Conservation (phyloP, 768 basidiomycete genomes). For the Lentinus tigrinus region DNA sequence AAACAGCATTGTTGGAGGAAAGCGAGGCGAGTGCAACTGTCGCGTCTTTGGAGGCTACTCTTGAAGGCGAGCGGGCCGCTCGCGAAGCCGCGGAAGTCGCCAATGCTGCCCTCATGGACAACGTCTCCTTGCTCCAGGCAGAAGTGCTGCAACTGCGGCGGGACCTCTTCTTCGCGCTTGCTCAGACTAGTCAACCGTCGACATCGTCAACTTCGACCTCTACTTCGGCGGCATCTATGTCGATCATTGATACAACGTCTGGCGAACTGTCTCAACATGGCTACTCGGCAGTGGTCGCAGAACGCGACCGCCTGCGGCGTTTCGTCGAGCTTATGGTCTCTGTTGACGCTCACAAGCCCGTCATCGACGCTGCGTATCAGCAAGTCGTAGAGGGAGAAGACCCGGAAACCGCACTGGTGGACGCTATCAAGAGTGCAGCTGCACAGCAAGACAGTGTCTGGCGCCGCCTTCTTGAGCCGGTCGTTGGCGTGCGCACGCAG, state of each 20-base stretch:
- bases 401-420: constrained; percentile 22
- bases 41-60: constrained; percentile 6
- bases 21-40: neutral
- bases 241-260: neutral
- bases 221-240: neutral
- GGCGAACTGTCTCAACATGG: neutral
- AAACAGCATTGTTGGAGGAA: neutral
- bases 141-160: constrained; percentile 10
- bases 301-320: constrained; percentile 14
- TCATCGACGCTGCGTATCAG: constrained; percentile 12
- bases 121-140: constrained; percentile 5
- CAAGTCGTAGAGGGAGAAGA: constrained; percentile 12
- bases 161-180: constrained; percentile 6
- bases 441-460: constrained; percentile 17
- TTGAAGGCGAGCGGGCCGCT: constrained; percentile 9
- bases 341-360: constrained; percentile 15
- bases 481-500: constrained; percentile 22
- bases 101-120: neutral
- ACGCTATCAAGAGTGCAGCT: constrained; percentile 18
- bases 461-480: constrained; percentile 24
- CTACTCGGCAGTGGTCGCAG: constrained; percentile 10
- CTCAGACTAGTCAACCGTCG: neutral
- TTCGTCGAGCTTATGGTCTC: constrained; percentile 19
- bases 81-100: constrained; percentile 1
- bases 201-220: neutral